Evolutionary conservation across 805 yeast genomes (phyloP), one percentile per base, ranked within the genome.

Genomic region (Candida broadrunensis): DNA sequence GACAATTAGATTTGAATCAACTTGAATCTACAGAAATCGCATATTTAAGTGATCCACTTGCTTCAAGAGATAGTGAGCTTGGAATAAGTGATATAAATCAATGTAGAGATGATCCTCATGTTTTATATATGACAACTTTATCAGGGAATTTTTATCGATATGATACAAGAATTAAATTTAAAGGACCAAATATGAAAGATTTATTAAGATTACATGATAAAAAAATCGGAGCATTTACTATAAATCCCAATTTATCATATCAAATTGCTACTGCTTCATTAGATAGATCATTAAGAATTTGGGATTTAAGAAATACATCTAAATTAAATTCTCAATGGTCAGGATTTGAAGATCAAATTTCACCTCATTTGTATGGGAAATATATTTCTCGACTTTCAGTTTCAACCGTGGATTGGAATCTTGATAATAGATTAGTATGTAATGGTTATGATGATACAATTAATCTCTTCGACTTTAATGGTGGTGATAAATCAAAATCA

Each of bases 361-460:
- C 83, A 4, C 81, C 82, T 0, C 77, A 72, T 43, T 54, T 70
- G 25, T 63, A 73, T 25, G 90, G 89, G 0, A 69, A 77, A 5
- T 91, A 81, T 57, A 61, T 72, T 21, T 85, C 95, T 5, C 67
- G 96, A 43, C 67, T 93, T 27, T 87, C 96, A 39, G 80, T 93
- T 2, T 85, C 95, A 36, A 80, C 85, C 18, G 86, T 89, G 0
- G 95, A 89, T 39, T 91, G 96, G 87, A 85, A 82, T 54, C 56
- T 69, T 12, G 75, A 78, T 18, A 78, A 77, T 39, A 76, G 80
- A 30, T 68, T 91, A 36, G 96, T 93, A 0, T 86, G 95, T 60
- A 91, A 93, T 58, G 97, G 98, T 0, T 91, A 91, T 55, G 98
- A 87, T 56, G 91, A 90, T 54, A 81, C 88, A 0, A 76, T 91